Evolutionary conservation across 768 basidiomycete species (phyloP), one percentile per base, ranked within the genome.

Genomic region (Agaricus subrufescens): DNA sequence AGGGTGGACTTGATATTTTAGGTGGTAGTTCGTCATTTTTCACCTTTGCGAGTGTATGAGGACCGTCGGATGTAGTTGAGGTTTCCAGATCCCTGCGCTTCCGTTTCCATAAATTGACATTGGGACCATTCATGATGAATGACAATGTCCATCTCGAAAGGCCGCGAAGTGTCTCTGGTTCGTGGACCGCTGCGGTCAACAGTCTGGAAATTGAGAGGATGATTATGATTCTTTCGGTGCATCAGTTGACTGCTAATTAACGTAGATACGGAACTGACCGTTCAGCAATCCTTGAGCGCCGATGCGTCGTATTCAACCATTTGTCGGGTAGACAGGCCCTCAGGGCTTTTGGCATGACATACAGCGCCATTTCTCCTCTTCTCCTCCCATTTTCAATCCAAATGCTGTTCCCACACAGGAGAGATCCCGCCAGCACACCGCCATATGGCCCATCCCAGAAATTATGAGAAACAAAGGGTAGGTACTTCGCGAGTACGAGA

Each of bases 371-470:
- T 70, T 92, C 90, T 4, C 88, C 87, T 51, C 90, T 73, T 59
- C 90, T 71, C 53, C 74, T 73, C 2, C 83, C 84, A 57, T 85
- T 83, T 65, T 92, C 90, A 27, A 91, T 78, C 82, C 84, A 89
- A 43, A 92, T 89, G 53, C 88, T 90, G 54, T 77, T 73, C 3
- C 90, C 89, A 58, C 89, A 91, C 15, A 78, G 69, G 43, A 92
- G 66, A 58, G 85, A 87, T 23, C 86, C 89, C 3, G 74, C 78
- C 57, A 91, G 68, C 30, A 86, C 69, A 58, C 85, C 80, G 0
- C 90, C 90, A 55, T 75, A 78, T 1, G 90, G 86, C 0, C 90
- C 87, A 63, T 92, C 90, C 82, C 87, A 89, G 57, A 87, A 81
- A 56, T 92, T 80, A 60, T 92, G 87, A 14, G 89, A 86, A 47